Base-by-base conservation (phyloP, 495 filamentous ascomycete species). In the Penicillium manginii region DNA sequence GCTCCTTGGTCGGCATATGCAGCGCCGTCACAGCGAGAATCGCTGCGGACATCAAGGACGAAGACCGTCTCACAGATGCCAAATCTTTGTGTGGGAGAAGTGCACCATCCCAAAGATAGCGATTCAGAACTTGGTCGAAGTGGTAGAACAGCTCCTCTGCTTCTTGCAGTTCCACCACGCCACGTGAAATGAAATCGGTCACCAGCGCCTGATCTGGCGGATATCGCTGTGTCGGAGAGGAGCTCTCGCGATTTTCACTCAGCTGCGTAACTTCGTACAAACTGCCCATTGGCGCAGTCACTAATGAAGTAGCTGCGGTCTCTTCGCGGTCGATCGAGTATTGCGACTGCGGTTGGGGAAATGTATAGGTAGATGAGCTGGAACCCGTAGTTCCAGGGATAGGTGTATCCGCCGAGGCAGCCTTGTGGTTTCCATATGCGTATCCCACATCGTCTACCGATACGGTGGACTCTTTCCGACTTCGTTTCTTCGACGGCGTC, bases 211-310 rank as follows among this genome's bases (percentile, higher is more conserved):
- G 69, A 23, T 80, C 73, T 7, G 73, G 63, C 7, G 70, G 68
- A 59, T 73, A 64, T 8, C 72, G 62, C 18, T 73, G 64, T 35
- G 66, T 68, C 3, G 72, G 73, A 0, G 73, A 76, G 26, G 73
- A 76, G 31, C 64, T 76, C 26, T 70, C 68, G n/a, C 71, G 74
- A 14, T 76, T 75, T 50, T 80, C 75, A 57, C 78, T 76, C 48
- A 86, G 60, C 58, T 82, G 82, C 4, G 83, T 86, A 39, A 86
- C 83, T 66, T 85, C 83, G 58, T 83, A 86, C 33, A 86, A 62
- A 60, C 80, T 84, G 11, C 81, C 78, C 81, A 86, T 85, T 1
- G 83, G 83, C 19, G 81, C 83, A 15, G 82, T 77, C 18, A 85
- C 77, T 43, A 85, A 52, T 1, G 78, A 78, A 3, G 72, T 69